Conservation (phyloP, 768 basidiomycete genomes). For the Mycena vulgaris region DNA sequence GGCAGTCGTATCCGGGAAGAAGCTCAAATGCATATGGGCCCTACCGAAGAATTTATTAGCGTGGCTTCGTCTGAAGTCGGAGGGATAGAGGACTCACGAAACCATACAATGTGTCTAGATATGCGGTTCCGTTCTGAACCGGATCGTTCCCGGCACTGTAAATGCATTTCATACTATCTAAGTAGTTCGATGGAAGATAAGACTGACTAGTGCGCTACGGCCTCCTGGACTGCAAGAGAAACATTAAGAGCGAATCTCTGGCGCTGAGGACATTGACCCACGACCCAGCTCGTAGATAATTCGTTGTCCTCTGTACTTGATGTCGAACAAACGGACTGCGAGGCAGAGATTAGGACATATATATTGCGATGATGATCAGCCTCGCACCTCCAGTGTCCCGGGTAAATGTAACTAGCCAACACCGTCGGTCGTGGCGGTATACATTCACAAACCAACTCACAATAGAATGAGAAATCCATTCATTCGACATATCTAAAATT, state of each 20-base stretch:
- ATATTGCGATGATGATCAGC: too few relatives aligned
- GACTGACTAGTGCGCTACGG: conserved; percentile 38
- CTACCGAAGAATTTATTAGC: conserved; percentile 57
- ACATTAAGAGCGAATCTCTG: too few relatives aligned
- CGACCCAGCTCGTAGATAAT: conserved; percentile 66
- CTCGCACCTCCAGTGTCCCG: conserved; percentile 67
- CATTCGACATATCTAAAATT: conserved; percentile 40
- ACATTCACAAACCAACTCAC: not conserved
- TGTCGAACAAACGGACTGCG: conserved; percentile 33
- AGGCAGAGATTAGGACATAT: conserved; percentile 37
- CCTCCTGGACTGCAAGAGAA: too few relatives aligned
- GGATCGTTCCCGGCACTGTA: conserved; percentile 66
- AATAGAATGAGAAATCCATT: conserved; percentile 44
- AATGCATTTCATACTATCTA: not conserved
- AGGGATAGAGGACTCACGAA: conserved; percentile 44
- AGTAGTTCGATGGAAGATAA: not conserved
- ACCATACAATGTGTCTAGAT: conserved; percentile 56
- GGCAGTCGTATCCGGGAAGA: conserved; percentile 71
- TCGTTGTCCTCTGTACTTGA: conserved; percentile 59
- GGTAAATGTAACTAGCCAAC: conserved; percentile 61
- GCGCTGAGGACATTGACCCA: too few relatives aligned
- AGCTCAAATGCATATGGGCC: conserved; percentile 63
- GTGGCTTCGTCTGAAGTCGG: too few relatives aligned
- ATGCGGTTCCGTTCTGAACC: conserved; percentile 65
- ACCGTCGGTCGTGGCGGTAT: conserved; percentile 30